Percentiles rank a stretch among this genome's conserved stretches.
Conservation (phyloP, 1,284 basidiomycete species). For the Ustilago tritici region DNA sequence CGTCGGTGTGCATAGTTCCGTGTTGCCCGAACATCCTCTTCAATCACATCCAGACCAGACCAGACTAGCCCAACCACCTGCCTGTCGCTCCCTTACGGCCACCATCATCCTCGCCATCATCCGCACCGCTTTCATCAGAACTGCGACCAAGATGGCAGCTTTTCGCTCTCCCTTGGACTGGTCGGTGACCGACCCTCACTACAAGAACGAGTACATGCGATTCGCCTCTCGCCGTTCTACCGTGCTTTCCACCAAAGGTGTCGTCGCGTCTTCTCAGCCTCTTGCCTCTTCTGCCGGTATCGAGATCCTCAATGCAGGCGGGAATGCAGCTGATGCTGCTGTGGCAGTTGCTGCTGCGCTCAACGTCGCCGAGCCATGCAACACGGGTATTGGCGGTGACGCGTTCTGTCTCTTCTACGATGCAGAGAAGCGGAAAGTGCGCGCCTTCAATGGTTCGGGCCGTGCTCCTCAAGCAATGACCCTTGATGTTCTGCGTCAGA, state of each 20-base stretch:
- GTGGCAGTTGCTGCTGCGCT: conserved; percentile 86
- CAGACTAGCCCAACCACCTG: too few species aligned
- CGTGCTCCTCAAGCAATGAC: conserved; percentile 78
- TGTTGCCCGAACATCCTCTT: not conserved
- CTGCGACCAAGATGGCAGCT: conserved; percentile 1
- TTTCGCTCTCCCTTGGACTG: conserved; percentile 42
- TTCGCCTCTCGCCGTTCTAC: conserved; percentile 61
- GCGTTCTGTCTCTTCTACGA: conserved; percentile 93
- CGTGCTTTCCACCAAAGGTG: conserved; percentile 77
- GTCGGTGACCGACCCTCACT: conserved; percentile 42
- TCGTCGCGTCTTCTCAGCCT: conserved; percentile 90
- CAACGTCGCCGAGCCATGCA: conserved; percentile 74
- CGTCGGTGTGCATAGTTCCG: conserved; percentile 2
- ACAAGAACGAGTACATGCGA: conserved; percentile 40
- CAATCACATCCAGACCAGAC: too few species aligned
- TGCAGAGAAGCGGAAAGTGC: conserved; percentile 81
- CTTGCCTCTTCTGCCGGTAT: conserved; percentile 88
- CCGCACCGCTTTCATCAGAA: not conserved
- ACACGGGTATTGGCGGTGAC: conserved; percentile 76
- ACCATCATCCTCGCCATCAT: not conserved
- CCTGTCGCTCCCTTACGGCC: not conserved
- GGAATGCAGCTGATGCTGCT: conserved; percentile 79
- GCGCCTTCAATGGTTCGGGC: conserved; percentile 87
- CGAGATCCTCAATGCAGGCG: conserved; percentile 87
- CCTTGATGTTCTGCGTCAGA: conserved; percentile 79